Percentiles rank a stretch among this genome's conserved stretches.
Evolutionary conservation across 352 stramenopile species (phyloP).

Genomic region (Thraustotheca clavata): DNA sequence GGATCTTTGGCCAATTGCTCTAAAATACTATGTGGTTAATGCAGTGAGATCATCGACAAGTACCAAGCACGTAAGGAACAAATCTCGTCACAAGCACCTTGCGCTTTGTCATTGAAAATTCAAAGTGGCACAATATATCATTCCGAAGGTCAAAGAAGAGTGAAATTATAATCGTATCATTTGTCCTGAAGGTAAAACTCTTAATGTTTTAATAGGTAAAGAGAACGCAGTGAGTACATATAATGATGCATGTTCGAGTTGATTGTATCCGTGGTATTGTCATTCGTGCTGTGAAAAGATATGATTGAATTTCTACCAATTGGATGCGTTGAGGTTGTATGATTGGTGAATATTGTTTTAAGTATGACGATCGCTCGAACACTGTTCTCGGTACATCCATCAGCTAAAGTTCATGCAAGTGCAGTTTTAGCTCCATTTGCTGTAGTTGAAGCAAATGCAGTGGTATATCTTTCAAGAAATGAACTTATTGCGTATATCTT

Average conservation of each 20-base stretch:
- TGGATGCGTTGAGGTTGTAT: no score
- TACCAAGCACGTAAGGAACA: constrained; percentile 17
- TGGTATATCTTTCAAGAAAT: background rate
- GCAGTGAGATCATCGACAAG: background rate
- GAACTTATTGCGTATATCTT: background rate
- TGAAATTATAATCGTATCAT: no score
- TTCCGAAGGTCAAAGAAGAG: no score
- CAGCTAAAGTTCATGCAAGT: constrained; percentile 21
- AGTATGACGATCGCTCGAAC: background rate
- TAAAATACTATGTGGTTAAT: background rate
- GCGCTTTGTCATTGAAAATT: background rate
- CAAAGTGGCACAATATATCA: no score
- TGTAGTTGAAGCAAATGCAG: constrained; percentile 17
- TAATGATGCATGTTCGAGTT: background rate
- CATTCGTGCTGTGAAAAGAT: no score
- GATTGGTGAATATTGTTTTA: background rate
- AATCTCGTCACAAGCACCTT: constrained; percentile 14
- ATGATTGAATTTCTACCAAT: no score
- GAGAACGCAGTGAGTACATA: no score
- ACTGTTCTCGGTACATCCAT: constrained; percentile 22
- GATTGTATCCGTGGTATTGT: background rate
- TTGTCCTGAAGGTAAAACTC: no score
- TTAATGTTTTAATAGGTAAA: no score
- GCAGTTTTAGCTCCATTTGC: constrained; percentile 6
- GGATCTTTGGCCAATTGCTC: constrained; percentile 9